Evolutionary conservation across 495 filamentous ascomycete species (phyloP).

Genomic region (Podospora sp.): DNA sequence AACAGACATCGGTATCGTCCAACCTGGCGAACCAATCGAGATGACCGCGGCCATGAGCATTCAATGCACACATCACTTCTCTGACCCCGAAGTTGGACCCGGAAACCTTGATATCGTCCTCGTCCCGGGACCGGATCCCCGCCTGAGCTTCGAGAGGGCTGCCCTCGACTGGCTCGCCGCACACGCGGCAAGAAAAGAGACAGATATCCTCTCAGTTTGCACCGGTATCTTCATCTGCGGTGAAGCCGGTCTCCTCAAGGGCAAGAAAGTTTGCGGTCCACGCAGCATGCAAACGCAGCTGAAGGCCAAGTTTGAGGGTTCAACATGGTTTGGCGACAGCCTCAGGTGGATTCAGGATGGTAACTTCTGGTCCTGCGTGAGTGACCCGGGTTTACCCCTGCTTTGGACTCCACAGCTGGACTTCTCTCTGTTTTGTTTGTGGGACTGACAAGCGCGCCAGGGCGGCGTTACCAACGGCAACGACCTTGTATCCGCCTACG

Average conservation of each 20-base stretch:
- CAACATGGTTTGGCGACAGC: conserved; percentile 50
- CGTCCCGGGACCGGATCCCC: conserved; percentile 56
- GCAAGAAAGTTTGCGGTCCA: conserved; percentile 54
- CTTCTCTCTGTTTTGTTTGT: background rate
- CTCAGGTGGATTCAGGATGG: conserved; percentile 57
- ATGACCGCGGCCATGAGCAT: conserved; percentile 43
- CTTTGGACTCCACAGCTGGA: background rate
- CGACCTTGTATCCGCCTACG: conserved; percentile 61
- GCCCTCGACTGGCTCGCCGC: conserved; percentile 49
- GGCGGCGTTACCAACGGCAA: conserved; percentile 66
- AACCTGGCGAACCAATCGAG: conserved; percentile 30
- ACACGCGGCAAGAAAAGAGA: conserved; percentile 38
- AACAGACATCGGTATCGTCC: conserved; percentile 43
- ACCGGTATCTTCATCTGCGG: conserved; percentile 54
- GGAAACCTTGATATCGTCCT: conserved; percentile 57
- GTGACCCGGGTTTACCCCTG: conserved; percentile 28
- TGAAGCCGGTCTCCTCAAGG: conserved; percentile 54
- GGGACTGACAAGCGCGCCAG: conserved; percentile 25
- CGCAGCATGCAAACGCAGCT: conserved; percentile 50
- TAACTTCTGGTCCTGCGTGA: conserved; percentile 64
- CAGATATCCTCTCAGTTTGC: conserved; percentile 58
- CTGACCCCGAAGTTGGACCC: conserved; percentile 46
- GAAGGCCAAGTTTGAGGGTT: conserved; percentile 47
- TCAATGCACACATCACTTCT: conserved; percentile 44
- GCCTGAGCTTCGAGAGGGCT: conserved; percentile 33